Base-by-base conservation (phyloP, 2,329 filamentous ascomycete species). In the Chrysosphaeria jannelii region DNA sequence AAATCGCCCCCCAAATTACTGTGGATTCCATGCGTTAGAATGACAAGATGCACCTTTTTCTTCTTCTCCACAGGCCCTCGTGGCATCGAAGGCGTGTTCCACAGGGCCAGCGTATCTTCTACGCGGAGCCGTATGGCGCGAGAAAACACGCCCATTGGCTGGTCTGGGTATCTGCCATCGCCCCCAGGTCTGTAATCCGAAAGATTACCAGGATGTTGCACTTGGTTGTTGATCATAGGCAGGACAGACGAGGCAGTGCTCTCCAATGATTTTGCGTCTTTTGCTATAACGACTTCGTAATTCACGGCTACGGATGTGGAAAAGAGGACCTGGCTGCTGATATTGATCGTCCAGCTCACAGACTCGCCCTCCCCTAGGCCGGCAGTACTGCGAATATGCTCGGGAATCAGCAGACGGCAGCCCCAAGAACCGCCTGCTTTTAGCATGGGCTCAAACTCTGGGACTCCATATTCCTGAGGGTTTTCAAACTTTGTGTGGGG, bases 1-100 rank as follows among this genome's bases (percentile, higher is more conserved):
- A 97, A 90, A 40, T 97, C 85, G 12, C 78, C 72, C 5, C 85
- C 76, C 8, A 91, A 53, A 40, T 97, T 97, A 44, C 81, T 90
- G 42, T 97, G 85, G 31, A 97, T 44, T 0, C 85, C 85, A 46
- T 97, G 85, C 0, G 85, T 93, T 23, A 97, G 46, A 16, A 97
- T 54, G 13, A 97, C 85, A 20, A 97, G 50, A 39, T 97, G 85
- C 3, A 97, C 53, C 32, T 69, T 81, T 44, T 75, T 76, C 33
- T 57, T 56, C 39, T 65, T 70, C 31, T 25, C 14, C 8, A n/a
- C 13, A 9, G 23, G 26, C 14, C 25, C 13, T 13, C 25, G 12
- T 18, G 31, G 32, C 56, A 93, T 52, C 13, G 61, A 53, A 1
- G 85, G 81, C n/a, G 67, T 85, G 37, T 89, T 88, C 85, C 85